Evolutionary conservation across 225 moss, liverwort and hornwort genomes (phyloP), one percentile per base, ranked within the genome.

Genomic region (Polytrichum commune): DNA sequence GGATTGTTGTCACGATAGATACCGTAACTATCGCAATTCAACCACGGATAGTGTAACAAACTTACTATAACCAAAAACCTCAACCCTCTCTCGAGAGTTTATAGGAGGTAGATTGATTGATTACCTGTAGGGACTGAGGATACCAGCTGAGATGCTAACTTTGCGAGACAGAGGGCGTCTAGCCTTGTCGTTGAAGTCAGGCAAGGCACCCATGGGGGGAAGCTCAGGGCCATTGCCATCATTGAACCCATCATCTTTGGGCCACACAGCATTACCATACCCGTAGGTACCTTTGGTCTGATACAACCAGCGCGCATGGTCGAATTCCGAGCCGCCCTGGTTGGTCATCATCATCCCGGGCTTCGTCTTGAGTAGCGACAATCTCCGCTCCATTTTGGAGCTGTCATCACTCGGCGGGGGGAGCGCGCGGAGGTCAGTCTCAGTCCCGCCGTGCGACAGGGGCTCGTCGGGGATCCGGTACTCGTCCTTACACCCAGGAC

Each of bases 401-500:
- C 81, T 72, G 25, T 89, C 86, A 4, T 84, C 87, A 3, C 70
- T 53, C 6, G 84, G 82, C 20, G 94, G 73, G 5, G 94, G 92
- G 63, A 92, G 73, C 22, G 91, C 88, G 23, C 72, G 86, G 70
- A 78, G 78, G 5, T 86, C 91, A 67, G 71, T 84, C 58, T 75
- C 83, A n/a, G 75, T 81, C 58, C 66, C 80, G 32, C 54, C 76
- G 27, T 60, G 83, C 0, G 80, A 83, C 23, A 83, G 75, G 5
- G 86, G 86, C 64, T 76, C 86, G 4, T 90, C 90, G 0, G 78
- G 73, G 4, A 85, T 90, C 29, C 73, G 82, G 72, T 93, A 96
- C 30, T 93, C 91, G 27, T 96, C 91, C 77, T 96, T 96, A 19
- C 95, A 96, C 7, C 95, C 95, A 0, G 95, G 95, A 64, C 95